These are phyloP conservation scores for Boletus semigastroideus DNA, from an alignment of 1,284 basidiomycete genomes.

Conservation along the genomic window DNA sequence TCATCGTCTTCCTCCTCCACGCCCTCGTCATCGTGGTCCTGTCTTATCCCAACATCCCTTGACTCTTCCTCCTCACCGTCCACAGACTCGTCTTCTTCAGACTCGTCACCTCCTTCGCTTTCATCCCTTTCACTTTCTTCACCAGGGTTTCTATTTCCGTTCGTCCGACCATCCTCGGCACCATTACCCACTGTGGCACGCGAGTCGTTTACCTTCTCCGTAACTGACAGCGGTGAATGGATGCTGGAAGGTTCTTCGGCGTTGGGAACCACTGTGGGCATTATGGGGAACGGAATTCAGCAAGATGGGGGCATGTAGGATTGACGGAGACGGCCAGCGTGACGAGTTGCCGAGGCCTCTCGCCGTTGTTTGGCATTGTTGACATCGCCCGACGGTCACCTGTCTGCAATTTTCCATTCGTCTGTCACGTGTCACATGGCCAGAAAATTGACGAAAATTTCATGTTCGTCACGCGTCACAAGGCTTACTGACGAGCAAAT, in stretches of 20 bases:
- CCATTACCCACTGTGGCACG: background rate
- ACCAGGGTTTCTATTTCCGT: conserved; percentile 17
- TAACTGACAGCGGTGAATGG: background rate
- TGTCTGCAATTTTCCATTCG: too few relatives aligned
- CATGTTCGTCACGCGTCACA: too few relatives aligned
- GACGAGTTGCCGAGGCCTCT: background rate
- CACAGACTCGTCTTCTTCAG: conserved; percentile 6
- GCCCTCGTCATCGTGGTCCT: conserved; percentile 17
- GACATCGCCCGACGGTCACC: background rate
- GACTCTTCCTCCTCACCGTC: conserved; percentile 9
- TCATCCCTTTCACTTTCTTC: conserved; percentile 1
- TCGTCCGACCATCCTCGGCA: conserved; percentile 10
- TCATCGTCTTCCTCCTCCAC: conserved; percentile 31
- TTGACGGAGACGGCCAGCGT: background rate
- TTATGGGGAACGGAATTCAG: conserved; percentile 5
- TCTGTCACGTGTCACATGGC: too few relatives aligned
- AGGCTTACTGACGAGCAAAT: too few relatives aligned
- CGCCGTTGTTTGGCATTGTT: conserved; percentile 17
- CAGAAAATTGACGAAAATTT: too few relatives aligned
- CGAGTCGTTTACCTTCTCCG: conserved; percentile 6
- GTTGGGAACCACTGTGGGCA: conserved; percentile 8
- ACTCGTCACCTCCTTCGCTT: conserved; percentile 6
- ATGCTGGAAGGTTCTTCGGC: background rate
- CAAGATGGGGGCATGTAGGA: conserved; percentile 14
- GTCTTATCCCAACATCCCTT: background rate